Conservation (phyloP, 805 yeast genomes). For the Wickerhamia fluorescens region DNA sequence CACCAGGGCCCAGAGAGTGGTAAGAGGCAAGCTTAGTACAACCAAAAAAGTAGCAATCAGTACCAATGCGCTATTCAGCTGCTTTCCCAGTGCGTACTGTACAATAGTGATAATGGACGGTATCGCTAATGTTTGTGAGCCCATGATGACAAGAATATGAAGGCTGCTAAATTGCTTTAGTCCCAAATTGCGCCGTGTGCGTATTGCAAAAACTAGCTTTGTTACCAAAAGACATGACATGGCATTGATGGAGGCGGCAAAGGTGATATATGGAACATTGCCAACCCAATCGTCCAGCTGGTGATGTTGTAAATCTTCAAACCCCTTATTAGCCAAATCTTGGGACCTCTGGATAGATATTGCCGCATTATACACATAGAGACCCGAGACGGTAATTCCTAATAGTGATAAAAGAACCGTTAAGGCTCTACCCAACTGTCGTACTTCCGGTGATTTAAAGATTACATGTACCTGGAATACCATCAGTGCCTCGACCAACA, state of each 20-base stretch:
- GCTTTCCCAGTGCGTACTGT: conserved; percentile 30
- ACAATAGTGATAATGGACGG: conserved; percentile 67
- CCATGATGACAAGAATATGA: conserved; percentile 75
- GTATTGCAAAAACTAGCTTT: conserved; percentile 65
- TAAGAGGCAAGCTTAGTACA: conserved; percentile 69
- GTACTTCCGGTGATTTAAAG: conserved; percentile 52
- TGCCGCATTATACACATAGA: conserved; percentile 36
- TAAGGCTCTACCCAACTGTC: conserved; percentile 31
- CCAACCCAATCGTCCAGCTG: conserved; percentile 25
- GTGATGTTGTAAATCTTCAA: neutral
- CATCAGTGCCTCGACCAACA: conserved; percentile 57
- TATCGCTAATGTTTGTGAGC: conserved; percentile 70
- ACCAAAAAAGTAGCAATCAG: conserved; percentile 56
- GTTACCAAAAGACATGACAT: conserved; percentile 52
- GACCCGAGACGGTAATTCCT: conserved; percentile 48
- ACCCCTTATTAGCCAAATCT: neutral
- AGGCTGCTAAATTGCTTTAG: conserved; percentile 74
- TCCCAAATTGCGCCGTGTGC: conserved; percentile 70
- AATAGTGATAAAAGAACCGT: conserved; percentile 34
- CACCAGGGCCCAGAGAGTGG: conserved; percentile 84
- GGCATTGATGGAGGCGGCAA: conserved; percentile 60
- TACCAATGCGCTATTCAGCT: conserved; percentile 30
- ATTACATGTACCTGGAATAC: conserved; percentile 67
- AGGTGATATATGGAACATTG: conserved; percentile 53
- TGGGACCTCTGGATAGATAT: conserved; percentile 6